Evolutionary conservation across 441 rosid species (phyloP).

Genomic region (Metrosideros polymorpha): DNA sequence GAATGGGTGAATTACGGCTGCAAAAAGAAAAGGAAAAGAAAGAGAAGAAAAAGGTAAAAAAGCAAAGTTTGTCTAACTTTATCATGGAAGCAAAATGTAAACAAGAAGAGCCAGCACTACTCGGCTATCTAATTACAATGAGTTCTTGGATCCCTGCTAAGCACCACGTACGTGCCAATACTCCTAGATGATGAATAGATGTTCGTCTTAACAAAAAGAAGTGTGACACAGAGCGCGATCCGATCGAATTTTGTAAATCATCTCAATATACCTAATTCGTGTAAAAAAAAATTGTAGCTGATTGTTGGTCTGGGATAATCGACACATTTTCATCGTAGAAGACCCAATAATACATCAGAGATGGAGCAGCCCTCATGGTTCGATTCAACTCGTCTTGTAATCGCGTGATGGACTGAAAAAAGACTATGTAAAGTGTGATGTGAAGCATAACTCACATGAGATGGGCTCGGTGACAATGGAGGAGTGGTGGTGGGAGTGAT

Average conservation of each 20-base stretch:
- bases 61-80: background rate
- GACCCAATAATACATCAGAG: background rate
- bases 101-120: background rate
- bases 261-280: background rate
- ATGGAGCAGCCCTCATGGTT: background rate
- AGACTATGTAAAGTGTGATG: background rate
- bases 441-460: background rate
- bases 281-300: background rate
- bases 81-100: background rate
- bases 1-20: conserved; percentile 76
- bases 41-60: background rate
- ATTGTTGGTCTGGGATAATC: background rate
- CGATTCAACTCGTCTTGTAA: too few relatives aligned
- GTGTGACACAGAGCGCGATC: background rate
- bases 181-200: background rate
- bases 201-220: background rate
- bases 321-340: background rate
- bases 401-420: background rate
- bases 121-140: background rate
- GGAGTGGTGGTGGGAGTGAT: conserved; percentile 38
- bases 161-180: background rate
- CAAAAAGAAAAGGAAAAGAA: background rate
- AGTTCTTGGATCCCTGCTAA: background rate
- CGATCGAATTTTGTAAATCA: background rate
- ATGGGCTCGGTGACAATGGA: conserved; percentile 3